Base-by-base conservation (phyloP, 2,329 filamentous ascomycete genomes). In the Aspergillus puulaauensis region DNA sequence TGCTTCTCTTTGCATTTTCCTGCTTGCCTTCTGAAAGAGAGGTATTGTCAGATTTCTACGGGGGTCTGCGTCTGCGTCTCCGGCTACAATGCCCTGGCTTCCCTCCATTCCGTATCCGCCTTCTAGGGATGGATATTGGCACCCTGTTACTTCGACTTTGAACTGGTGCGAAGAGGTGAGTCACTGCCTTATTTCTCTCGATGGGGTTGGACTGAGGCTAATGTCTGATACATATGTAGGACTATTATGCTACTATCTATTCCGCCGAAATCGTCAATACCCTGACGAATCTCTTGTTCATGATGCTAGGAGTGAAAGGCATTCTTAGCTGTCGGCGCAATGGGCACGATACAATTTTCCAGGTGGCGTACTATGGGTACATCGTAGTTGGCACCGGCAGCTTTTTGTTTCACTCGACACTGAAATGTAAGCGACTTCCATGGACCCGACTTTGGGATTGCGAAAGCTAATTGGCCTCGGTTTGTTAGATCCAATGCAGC, bases 91-190 rank as follows among this genome's bases (percentile, higher is more conserved):
- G 70, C 53, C 58, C 61, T 56, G 56, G 57, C 59, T 72, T 33
- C 72, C 71, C 21, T 70, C 64, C 46, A 65, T 75, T 63, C 73
- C 74, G 15, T 77, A 77, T 59, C 81, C 82, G 12, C 73, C 81
- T 24, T 68, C 79, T 54, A 77, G 80, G 68, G 66, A 73, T 39
- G 87, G 87, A 19, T 86, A 84, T 70, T 91, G 88, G 88, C 83
- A 81, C 6, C 84, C 87, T 21, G 85, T 89, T 56, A 91, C 88
- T 1, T 86, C 86, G 8, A 91, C 88, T 0, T 68, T 91, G 45
- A 90, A 92, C 71, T 92, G 90, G 83, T 93, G 90, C 70, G 90
- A 92, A 80, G 90, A 91, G 81, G 87, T 87, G 72, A 61, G 72
- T 57, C 4, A 15, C 35, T 14, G 15, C 11, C 21, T 33, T 41